phyloP scores from a whole-genome alignment of 176 grass and related monocot species.

The Puya raimondii region DNA sequence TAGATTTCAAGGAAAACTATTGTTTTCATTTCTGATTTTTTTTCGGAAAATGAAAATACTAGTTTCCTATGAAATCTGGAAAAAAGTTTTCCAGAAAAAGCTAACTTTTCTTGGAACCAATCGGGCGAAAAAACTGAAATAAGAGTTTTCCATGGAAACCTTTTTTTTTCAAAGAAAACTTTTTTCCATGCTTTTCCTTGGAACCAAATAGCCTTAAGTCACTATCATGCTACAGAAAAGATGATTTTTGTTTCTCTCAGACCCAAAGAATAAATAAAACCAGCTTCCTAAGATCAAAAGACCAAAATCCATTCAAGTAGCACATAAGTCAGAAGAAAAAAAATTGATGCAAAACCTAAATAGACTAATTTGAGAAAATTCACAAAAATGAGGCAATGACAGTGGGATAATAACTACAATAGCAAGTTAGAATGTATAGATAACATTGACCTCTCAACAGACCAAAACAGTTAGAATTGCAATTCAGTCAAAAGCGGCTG shows the following conservation, averaged over 20 bases:
- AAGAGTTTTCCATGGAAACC: no score
- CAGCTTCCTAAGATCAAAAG: background rate
- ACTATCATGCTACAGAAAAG: background rate
- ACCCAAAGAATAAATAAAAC: background rate
- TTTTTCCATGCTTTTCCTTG: no score
- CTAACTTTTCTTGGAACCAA: no score
- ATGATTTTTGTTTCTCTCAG: background rate
- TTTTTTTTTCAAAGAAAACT: no score
- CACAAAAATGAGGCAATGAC: background rate
- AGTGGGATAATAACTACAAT: background rate
- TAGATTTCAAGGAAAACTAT: no score
- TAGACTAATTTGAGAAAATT: background rate
- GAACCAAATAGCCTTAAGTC: no score
- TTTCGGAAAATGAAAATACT: no score
- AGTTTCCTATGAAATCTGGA: no score
- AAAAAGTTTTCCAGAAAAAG: no score
- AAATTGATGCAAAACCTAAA: background rate
- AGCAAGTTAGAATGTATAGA: background rate
- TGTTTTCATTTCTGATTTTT: no score
- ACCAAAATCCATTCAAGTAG: background rate
- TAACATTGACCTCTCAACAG: background rate
- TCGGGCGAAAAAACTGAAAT: no score
- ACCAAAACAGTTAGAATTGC: background rate
- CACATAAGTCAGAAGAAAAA: background rate
- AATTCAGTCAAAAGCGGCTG: background rate